A percentile compares a stretch with the other conserved stretches of the same genome.
Conservation (phyloP, 495 filamentous ascomycete species). For the Trichoderma gamsii region DNA sequence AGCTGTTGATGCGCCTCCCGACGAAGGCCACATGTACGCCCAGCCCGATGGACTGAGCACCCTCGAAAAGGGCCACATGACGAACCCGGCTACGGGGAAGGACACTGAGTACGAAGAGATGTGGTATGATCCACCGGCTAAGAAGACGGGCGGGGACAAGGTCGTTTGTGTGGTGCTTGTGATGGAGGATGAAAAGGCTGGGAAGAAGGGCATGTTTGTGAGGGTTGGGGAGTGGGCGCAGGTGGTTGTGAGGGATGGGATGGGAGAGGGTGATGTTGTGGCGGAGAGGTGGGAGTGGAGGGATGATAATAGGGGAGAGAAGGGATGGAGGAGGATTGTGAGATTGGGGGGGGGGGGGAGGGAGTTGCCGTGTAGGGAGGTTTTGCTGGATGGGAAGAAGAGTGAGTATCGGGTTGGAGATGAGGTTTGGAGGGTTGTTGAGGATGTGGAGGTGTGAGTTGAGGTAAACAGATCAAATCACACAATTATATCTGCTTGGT, state of each 20-base stretch:
- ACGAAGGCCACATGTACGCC: constrained; percentile 47
- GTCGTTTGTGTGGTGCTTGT: constrained; percentile 30
- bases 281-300: constrained; percentile 42
- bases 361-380: background rate
- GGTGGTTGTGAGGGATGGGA: constrained; percentile 36
- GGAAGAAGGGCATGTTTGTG: constrained; percentile 38
- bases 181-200: constrained; percentile 24
- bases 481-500: background rate
- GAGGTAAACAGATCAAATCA: background rate
- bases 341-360: constrained; percentile 2
- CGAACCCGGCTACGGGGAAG: constrained; percentile 38
- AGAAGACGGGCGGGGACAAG: constrained; percentile 20
- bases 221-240: constrained; percentile 44
- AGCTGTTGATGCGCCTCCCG: constrained; percentile 28
- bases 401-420: background rate
- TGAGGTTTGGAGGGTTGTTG: background rate
- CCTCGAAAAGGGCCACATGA: constrained; percentile 46
- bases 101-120: constrained; percentile 48
- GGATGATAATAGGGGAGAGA: background rate
- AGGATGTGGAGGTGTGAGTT: background rate
- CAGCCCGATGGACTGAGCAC: constrained; percentile 30
- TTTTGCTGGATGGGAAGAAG: background rate
- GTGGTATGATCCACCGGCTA: constrained; percentile 35
- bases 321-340: background rate
- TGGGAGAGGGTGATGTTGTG: constrained; percentile 23